Evolutionary conservation across 2,329 filamentous ascomycete genomes (phyloP).

Genomic region (Paecilomyces dactylethromorphus): DNA sequence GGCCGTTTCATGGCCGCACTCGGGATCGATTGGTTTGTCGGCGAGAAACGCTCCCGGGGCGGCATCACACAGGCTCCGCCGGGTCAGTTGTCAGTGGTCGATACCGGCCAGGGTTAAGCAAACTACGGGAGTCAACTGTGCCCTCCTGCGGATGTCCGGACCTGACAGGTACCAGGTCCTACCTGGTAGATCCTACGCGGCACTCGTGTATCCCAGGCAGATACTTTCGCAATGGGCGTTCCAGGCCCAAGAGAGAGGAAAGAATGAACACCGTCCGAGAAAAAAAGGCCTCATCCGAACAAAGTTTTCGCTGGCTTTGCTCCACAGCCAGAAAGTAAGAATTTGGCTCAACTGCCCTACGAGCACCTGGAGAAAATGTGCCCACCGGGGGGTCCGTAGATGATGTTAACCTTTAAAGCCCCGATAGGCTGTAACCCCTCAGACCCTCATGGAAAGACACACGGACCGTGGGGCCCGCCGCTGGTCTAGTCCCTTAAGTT

Average conservation of each 20-base stretch:
- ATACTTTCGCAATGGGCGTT: not conserved
- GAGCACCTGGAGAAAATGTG: not conserved
- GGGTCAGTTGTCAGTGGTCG: not conserved
- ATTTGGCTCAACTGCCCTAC: not conserved
- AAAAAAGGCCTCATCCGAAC: not conserved
- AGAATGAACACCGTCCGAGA: not conserved
- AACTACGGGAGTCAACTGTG: not conserved
- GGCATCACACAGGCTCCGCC: not conserved
- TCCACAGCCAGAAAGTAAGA: not conserved
- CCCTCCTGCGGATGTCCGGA: not conserved
- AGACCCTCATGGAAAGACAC: not conserved
- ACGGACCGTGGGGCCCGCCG: not conserved
- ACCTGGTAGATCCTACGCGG: no score
- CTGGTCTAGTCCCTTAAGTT: not conserved
- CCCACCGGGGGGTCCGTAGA: no score
- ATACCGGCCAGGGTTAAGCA: not conserved
- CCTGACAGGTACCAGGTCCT: not conserved
- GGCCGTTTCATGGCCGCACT: not conserved
- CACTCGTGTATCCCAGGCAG: no score
- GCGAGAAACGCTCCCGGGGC: not conserved
- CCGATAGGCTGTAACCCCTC: not conserved
- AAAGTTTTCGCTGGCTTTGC: not conserved
- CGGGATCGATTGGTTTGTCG: not conserved
- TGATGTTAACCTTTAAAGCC: no score
- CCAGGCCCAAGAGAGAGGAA: not conserved